Conservation (phyloP, 768 basidiomycete species). For the Leucocoprinus sp. region DNA sequence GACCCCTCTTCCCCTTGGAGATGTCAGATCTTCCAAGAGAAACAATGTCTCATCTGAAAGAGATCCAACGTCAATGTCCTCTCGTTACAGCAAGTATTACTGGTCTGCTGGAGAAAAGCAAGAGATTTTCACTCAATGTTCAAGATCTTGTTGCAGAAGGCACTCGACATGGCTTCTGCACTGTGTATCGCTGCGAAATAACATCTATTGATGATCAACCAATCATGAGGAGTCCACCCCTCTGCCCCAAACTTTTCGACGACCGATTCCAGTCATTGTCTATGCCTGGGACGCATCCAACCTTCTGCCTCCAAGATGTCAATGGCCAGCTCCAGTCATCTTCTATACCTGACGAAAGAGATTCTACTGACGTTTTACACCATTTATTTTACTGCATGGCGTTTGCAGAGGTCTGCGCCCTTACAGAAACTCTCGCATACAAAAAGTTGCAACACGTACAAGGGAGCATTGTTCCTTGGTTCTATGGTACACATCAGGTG, state of each 20-base stretch:
- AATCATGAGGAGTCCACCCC: constrained; percentile 9
- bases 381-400: constrained; percentile 11
- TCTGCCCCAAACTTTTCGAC: constrained; percentile 18
- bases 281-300: too few relatives aligned
- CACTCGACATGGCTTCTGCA: constrained; percentile 6
- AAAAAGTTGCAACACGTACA: constrained; percentile 18
- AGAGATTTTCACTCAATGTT: constrained; percentile 11
- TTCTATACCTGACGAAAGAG: constrained; percentile 9
- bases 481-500: constrained; percentile 20
- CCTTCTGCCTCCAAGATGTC: too few relatives aligned
- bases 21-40: constrained; percentile 11
- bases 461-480: constrained; percentile 21
- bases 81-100: constrained; percentile 7
- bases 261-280: constrained; percentile 17
- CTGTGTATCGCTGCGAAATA: constrained; percentile 14
- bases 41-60: constrained; percentile 7
- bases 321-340: too few relatives aligned
- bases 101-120: constrained; percentile 6
- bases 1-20: constrained; percentile 12
- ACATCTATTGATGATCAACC: constrained; percentile 15
- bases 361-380: too few relatives aligned
- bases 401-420: constrained; percentile 15
- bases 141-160: constrained; percentile 11
- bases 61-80: constrained; percentile 10
- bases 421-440: constrained; percentile 17